Base-by-base conservation (phyloP, 352 stramenopile species). In the Phytopythium boreale region DNA sequence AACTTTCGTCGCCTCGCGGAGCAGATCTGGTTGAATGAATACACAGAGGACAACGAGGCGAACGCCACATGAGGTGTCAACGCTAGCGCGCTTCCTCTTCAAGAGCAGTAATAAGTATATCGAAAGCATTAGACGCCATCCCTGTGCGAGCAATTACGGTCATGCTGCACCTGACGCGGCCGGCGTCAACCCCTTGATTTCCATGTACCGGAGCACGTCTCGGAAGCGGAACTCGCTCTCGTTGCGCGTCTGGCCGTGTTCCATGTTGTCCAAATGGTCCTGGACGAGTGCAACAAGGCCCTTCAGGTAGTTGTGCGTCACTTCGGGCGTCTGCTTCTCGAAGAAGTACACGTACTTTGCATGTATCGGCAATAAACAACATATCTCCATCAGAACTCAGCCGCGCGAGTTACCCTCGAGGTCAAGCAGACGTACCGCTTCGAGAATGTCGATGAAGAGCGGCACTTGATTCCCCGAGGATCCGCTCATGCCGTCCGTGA, bases 391-490 rank as follows among this genome's bases (percentile, higher is more conserved):
- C 43, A 50, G 43, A 9, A 50, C 43, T 2, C 41, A 47, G 19
- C 1, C 15, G 8, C 7, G 19, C 7, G 1, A 2, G 11, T 2
- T 1, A 47, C 10, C 2, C n/a, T 53, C 59, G 15, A 34, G 57
- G 27, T 49, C 20, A 9, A 62, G 20, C 12, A 46, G 58, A 79
- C 77, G 51, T 76, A 93, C 85, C 53, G 80, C 66, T 61, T 99
- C 95, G 9, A 99, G 69, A 39, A 99, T 97, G 66, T 99, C 96
- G 8, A 99, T 88, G 77, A 99, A 99, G 14, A 99, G 81, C 14
- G 80, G 68, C 7, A 99, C 85, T 74, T 98, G 95, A 8, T 76
- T 80, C 9, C 87, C 82, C 20, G 91, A 88, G 0, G 83, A 74
- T 7, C 76, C 74, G 24, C 75, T 76, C 47, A 87, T 97, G 0